Evolutionary conservation across 805 yeast genomes (phyloP), one percentile per base, ranked within the genome.

Genomic region (Nakazawaea ambrosiae): DNA sequence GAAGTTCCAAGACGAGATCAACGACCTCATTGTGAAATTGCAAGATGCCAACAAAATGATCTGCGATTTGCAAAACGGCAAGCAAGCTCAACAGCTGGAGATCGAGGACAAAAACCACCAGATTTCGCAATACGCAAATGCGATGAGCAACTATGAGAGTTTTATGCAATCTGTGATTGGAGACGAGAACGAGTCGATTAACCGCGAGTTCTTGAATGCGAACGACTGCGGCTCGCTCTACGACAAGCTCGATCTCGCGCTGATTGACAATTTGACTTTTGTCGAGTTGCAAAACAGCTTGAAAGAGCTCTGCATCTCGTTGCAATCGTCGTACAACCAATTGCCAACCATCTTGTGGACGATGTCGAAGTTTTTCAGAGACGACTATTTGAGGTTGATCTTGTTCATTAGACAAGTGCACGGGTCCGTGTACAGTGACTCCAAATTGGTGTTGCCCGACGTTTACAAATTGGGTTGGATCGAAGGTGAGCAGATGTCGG

Each of bases 381-480:
- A 39, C 14, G 42, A 39, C 23, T 34, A 34, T 18, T 11, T 34
- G 19, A 26, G 39, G 25, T 34, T 39, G 30, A 31, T 39, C 11
- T 4, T 20, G 3, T 39, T 39, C 26, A 19, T 34, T 11, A 20
- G 22, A 15, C 22, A 26, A 6, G 24, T 39, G 10, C 42, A 39
- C 18, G 17, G 12, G n/a, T 18, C 15, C 14, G 4, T 39, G 3
- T 39, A 39, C 18, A 14, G 12, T 9, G 18, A 30, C 19, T 7
- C 37, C 2, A 26, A 19, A 9, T 9, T 39, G 12, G 12, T 18
- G 6, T 17, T 39, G 15, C 42, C 42, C 3, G 36, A 39, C 4
- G 17, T 39, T 3, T 39, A 39, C 22, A 34, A 31, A 12, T 39
- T 39, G 29, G 27, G 18, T 22, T 39, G 42, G 38, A 23, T 34